phyloP scores from a whole-genome alignment of 2,329 filamentous ascomycete species.

The Colletotrichum orchidophilum region DNA sequence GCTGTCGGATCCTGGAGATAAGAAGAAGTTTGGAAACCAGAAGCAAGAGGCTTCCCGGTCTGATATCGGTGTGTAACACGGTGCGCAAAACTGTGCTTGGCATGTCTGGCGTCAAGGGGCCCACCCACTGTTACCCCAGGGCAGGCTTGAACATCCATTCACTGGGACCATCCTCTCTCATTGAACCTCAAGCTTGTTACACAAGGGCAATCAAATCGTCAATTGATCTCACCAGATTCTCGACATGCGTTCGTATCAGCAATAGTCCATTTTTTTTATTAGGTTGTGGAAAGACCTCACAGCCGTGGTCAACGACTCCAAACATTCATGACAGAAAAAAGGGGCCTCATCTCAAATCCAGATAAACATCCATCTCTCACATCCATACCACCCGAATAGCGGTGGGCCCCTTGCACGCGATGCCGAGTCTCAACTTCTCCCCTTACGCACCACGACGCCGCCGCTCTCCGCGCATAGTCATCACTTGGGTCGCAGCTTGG shows the following conservation, averaged over 20 bases:
- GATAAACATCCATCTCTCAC: not conserved
- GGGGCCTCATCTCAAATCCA: not conserved
- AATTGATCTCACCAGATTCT: not conserved
- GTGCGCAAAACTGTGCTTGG: not conserved
- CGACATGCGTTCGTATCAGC: too few species aligned
- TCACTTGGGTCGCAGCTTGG: slow-evolving; percentile 33
- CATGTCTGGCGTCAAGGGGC: not conserved
- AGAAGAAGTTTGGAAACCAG: not conserved
- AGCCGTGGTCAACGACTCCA: not conserved
- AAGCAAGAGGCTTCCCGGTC: too few species aligned
- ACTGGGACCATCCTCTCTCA: not conserved
- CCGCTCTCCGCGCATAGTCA: slow-evolving; percentile 21
- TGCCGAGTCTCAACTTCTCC: slow-evolving; percentile 19
- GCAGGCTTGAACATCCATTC: not conserved
- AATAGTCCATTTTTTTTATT: too few species aligned
- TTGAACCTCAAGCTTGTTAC: not conserved
- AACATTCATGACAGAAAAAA: not conserved
- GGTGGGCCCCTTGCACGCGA: not conserved
- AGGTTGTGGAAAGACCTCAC: too few species aligned
- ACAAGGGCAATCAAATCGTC: not conserved
- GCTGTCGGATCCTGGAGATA: too few species aligned
- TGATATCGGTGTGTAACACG: not conserved
- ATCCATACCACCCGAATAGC: not conserved
- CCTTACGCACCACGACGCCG: slow-evolving; percentile 32
- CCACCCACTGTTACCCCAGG: not conserved